Percentiles rank a stretch among this genome's conserved stretches.
phyloP scores from a whole-genome alignment of 1,139 yeast species.

The Yamadazyma conglobata region DNA sequence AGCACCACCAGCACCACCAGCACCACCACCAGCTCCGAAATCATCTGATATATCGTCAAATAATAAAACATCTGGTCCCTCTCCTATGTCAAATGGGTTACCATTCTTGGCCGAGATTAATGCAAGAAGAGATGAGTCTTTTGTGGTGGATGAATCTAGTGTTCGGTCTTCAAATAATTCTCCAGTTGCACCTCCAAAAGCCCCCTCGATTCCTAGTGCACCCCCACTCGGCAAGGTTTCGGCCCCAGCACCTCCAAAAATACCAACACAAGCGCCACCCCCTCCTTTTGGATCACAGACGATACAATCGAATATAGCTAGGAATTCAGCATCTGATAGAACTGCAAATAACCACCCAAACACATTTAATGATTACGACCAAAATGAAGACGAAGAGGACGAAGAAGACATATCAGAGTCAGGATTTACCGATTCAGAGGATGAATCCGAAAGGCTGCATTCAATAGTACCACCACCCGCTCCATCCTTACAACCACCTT shows the following conservation, averaged over 20 bases:
- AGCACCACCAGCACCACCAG: conserved; percentile 19
- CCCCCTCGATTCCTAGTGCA: conserved; percentile 2
- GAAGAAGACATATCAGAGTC: conserved; percentile 9
- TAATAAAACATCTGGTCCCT: conserved; percentile 15
- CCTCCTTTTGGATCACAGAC: too few relatives aligned
- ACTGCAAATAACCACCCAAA: too few relatives aligned
- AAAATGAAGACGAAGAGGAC: conserved; percentile 2
- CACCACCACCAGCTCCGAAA: conserved; percentile 14
- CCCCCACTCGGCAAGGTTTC: conserved; percentile 10
- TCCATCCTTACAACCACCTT: conserved; percentile 7
- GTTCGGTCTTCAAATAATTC: conserved; percentile 15
- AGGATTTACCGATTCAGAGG: conserved; percentile 12
- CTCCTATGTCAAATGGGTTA: conserved; percentile 22
- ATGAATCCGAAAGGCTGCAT: conserved; percentile 7
- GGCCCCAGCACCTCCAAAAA: conserved; percentile 7
- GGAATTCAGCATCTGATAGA: too few relatives aligned
- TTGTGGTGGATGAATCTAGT: conserved; percentile 34
- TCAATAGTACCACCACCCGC: conserved; percentile 7
- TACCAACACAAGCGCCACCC: conserved; percentile 14
- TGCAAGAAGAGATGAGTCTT: conserved; percentile 34
- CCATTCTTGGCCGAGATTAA: conserved; percentile 44
- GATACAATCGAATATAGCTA: conserved; percentile 6
- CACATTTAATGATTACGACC: too few relatives aligned
- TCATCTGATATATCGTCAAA: too few relatives aligned
- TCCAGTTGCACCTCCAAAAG: conserved; percentile 11